These are phyloP conservation scores for Fagopyrum homotropicum DNA, from an alignment of 148 eudicot species.

Conservation along the genomic window DNA sequence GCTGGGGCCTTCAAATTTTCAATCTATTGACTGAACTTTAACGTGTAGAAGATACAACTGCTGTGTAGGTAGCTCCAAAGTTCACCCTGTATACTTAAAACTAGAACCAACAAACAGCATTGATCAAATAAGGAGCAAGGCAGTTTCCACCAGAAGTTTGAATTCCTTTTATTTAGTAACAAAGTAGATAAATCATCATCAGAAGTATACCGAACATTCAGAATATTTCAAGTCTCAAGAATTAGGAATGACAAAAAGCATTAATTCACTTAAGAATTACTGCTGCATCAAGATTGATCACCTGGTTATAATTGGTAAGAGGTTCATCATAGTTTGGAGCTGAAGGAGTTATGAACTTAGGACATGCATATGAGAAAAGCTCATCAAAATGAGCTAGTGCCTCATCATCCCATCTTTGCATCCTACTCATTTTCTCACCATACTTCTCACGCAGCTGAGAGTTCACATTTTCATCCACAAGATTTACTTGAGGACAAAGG, in stretches of 20 bases:
- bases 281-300: slow-evolving; percentile 10
- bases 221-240: background rate
- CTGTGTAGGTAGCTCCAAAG: background rate
- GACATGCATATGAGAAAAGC: slow-evolving; percentile 98
- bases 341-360: slow-evolving; percentile 94
- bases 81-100: background rate
- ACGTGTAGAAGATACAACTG: background rate
- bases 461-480: slow-evolving; percentile 90
- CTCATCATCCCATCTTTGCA: slow-evolving; percentile 92
- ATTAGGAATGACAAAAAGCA: background rate
- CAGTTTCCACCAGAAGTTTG: background rate
- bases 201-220: background rate
- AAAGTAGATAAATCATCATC: background rate
- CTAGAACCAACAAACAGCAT: background rate
- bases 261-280: background rate
- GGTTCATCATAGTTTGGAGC: slow-evolving; percentile 90
- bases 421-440: slow-evolving; percentile 91
- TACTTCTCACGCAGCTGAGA: slow-evolving; percentile 82
- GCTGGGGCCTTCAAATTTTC: background rate
- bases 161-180: background rate
- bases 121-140: background rate
- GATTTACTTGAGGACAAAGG: slow-evolving; percentile 88
- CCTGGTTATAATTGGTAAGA: slow-evolving; percentile 96
- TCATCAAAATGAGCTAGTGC: slow-evolving; percentile 83
- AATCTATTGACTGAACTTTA: background rate